Evolutionary conservation across 176 grass and related monocot species (phyloP).

Genomic region (Tuctoria greenei): DNA sequence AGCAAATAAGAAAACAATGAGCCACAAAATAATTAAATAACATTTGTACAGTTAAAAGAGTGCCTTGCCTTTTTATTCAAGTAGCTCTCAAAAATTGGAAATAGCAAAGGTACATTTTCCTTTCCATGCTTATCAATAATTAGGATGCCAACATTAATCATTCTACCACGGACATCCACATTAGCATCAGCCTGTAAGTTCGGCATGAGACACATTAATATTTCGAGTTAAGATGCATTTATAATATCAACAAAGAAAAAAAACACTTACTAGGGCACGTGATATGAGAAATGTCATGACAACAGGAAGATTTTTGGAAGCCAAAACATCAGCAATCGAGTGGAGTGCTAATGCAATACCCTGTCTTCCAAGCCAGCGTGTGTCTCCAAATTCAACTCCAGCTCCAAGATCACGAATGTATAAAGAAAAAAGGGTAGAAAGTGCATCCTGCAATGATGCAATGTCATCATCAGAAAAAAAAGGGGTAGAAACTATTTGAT

Average conservation of each 20-base stretch:
- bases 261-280: slow-evolving; percentile 69
- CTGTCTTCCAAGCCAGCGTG: slow-evolving; percentile 83
- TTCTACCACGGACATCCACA: slow-evolving; percentile 86
- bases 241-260: slow-evolving; percentile 6
- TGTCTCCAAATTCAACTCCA: slow-evolving; percentile 60
- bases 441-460: slow-evolving; percentile 65
- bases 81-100: slow-evolving; percentile 99
- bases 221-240: neutral
- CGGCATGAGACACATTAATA: slow-evolving; percentile 23
- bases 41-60: slow-evolving; percentile 20
- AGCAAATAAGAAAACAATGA: slow-evolving; percentile 16
- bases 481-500: neutral
- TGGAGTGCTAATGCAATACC: slow-evolving; percentile 90
- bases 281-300: slow-evolving; percentile 99
- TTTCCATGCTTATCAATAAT: slow-evolving; percentile 98
- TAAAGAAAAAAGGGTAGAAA: slow-evolving; percentile 78
- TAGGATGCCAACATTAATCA: slow-evolving; percentile 95
- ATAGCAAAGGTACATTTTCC: slow-evolving; percentile 95
- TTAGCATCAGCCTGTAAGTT: slow-evolving; percentile 90
- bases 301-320: slow-evolving; percentile 89
- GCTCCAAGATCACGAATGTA: slow-evolving; percentile 76
- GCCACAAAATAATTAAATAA: slow-evolving; percentile 10
- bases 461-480: slow-evolving; percentile 1
- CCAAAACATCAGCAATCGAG: slow-evolving; percentile 85
- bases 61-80: slow-evolving; percentile 85